Evolutionary conservation across 139 green algal genomes (phyloP).

Genomic region (Chlorella sorokiniana): DNA sequence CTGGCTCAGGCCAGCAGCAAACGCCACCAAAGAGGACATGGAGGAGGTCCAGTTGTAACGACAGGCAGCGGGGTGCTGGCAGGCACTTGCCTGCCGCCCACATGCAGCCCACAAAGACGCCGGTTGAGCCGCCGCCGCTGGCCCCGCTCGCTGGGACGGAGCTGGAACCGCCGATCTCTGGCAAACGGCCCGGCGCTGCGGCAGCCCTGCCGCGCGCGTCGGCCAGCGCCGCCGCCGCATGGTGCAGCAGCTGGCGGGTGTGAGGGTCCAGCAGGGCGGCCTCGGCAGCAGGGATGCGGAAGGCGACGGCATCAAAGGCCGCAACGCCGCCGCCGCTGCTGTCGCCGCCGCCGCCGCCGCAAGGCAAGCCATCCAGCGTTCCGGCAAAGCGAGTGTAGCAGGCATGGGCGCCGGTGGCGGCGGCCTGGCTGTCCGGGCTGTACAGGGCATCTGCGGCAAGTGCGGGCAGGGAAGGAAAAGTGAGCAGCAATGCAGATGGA

Average conservation of each 20-base stretch:
- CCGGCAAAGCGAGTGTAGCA: constrained; percentile 62
- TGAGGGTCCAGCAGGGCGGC: constrained; percentile 75
- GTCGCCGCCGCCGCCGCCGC: too few species aligned
- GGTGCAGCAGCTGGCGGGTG: constrained; percentile 68
- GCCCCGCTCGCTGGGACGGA: too few species aligned
- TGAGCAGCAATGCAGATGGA: neutral
- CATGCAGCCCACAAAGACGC: constrained; percentile 76
- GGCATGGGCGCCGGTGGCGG: neutral
- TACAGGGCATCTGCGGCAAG: constrained; percentile 11
- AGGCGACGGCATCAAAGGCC: constrained; percentile 66
- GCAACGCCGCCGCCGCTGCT: constrained; percentile 46
- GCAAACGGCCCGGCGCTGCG: too few species aligned
- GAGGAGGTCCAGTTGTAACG: neutral
- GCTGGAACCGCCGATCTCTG: too few species aligned
- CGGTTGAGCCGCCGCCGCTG: constrained; percentile 56
- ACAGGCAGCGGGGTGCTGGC: neutral
- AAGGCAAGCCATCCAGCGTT: constrained; percentile 63
- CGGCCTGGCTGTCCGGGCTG: neutral
- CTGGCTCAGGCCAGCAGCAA: too few species aligned
- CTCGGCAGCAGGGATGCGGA: constrained; percentile 59
- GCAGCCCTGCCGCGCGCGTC: neutral
- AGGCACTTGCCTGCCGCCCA: constrained; percentile 46
- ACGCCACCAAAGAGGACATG: neutral
- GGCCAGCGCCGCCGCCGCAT: constrained; percentile 31
- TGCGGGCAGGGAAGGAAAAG: neutral